Evolutionary conservation across 192 early-diverging fungal species (phyloP).

Genomic region (Coemansia furcata): DNA sequence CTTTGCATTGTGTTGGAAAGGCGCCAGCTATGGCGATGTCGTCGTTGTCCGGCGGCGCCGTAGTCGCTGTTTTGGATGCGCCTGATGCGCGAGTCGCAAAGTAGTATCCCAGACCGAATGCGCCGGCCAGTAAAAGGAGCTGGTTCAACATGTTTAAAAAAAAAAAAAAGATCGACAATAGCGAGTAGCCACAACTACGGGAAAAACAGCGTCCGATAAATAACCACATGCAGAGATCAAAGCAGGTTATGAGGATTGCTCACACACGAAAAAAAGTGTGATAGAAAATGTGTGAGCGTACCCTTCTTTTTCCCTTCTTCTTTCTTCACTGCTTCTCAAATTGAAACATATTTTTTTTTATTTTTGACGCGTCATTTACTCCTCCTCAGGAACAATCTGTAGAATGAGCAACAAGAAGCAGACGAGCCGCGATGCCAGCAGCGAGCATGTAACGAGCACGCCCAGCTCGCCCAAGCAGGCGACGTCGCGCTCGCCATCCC

Average conservation of each 20-base stretch:
- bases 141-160: conserved; percentile 23
- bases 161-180: neutral
- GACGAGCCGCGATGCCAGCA: conserved; percentile 2
- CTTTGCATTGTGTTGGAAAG: conserved; percentile 9
- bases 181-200: neutral
- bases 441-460: conserved; percentile 24
- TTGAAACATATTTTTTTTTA: neutral
- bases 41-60: neutral
- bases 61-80: neutral
- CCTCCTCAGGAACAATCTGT: neutral
- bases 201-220: neutral
- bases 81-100: conserved; percentile 9
- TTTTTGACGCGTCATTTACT: neutral
- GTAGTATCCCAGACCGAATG: conserved; percentile 36
- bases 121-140: conserved; percentile 8
- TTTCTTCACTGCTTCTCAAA: neutral
- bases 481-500: conserved; percentile 35
- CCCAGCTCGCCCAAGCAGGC: conserved; percentile 36
- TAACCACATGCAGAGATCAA: neutral
- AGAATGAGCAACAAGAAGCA: conserved; percentile 10
- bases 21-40: conserved; percentile 8
- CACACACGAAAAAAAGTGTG: neutral
- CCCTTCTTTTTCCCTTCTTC: neutral
- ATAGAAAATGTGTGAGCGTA: no score
- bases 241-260: neutral